A percentile compares a stretch with the other conserved stretches of the same genome.
phyloP scores from a whole-genome alignment of 148 eudicot genomes.

The Rhododendron ferrugineum region DNA sequence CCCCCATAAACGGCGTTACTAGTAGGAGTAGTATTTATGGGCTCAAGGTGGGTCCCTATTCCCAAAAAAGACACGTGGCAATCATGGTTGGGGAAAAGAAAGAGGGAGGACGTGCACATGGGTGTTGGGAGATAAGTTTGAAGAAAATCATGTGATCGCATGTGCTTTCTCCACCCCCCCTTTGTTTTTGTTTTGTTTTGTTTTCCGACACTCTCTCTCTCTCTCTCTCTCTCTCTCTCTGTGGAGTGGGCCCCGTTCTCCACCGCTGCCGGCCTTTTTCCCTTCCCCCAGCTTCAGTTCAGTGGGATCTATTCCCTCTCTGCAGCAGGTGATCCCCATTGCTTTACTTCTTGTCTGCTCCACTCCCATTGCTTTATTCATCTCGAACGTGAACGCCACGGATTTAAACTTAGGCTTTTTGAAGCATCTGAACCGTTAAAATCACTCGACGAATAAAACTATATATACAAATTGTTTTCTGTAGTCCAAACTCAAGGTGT shows the following conservation, averaged over 20 bases:
- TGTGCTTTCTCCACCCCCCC: constrained; percentile 10
- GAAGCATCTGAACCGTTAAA: no score
- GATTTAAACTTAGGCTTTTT: no score
- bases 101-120: constrained; percentile 13
- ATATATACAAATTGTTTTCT: no score
- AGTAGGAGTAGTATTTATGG: background rate
- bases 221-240: no score
- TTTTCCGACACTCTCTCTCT: background rate
- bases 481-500: no score
- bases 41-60: background rate
- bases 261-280: background rate
- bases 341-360: background rate
- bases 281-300: no score
- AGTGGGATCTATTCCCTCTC: background rate
- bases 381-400: background rate
- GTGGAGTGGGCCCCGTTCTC: background rate
- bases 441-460: no score
- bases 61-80: background rate
- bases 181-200: background rate
- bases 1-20: background rate
- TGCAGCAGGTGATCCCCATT: background rate
- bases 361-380: background rate
- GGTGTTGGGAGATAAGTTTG: constrained; percentile 12
- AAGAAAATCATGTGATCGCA: constrained; percentile 30
- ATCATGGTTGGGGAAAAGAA: background rate